Evolutionary conservation across 768 basidiomycete genomes (phyloP).

Genomic region (Gautieria morchelliformis): DNA sequence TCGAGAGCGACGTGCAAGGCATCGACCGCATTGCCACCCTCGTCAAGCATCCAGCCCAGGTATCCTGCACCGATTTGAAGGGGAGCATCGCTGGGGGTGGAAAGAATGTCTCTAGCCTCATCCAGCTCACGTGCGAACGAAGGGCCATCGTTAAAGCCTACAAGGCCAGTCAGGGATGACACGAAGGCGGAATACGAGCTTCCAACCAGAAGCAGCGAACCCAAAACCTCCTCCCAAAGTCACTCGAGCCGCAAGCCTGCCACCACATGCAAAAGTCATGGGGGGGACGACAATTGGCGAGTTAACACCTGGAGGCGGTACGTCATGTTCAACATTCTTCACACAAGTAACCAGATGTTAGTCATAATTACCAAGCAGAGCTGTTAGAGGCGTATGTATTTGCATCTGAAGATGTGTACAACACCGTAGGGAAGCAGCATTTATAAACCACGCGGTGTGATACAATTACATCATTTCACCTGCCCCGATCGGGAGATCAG

Average conservation of each 20-base stretch:
- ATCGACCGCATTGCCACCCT: slow-evolving; percentile 22
- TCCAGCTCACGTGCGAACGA: slow-evolving; percentile 41
- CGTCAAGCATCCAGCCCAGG: slow-evolving; percentile 62
- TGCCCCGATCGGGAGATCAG: too few relatives aligned
- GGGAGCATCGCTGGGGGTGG: slow-evolving; percentile 17
- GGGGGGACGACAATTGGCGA: slow-evolving; percentile 54
- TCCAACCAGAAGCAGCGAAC: slow-evolving; percentile 54
- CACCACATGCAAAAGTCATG: slow-evolving; percentile 67
- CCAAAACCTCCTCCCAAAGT: slow-evolving; percentile 66
- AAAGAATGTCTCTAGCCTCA: slow-evolving; percentile 40
- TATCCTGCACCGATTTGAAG: slow-evolving; percentile 68
- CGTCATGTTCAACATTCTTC: too few relatives aligned
- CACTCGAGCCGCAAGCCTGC: slow-evolving; percentile 48
- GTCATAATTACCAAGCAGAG: background rate
- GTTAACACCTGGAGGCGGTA: background rate
- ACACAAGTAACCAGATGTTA: background rate
- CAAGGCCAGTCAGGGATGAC: slow-evolving; percentile 20
- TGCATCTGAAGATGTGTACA: slow-evolving; percentile 11
- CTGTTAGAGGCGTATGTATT: background rate
- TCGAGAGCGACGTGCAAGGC: slow-evolving; percentile 44
- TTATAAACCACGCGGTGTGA: too few relatives aligned
- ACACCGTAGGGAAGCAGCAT: background rate
- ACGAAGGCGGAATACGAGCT: background rate
- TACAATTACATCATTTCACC: too few relatives aligned
- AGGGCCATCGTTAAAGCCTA: slow-evolving; percentile 27